These are phyloP conservation scores for Sarocladium strictum DNA, from an alignment of 2,329 filamentous ascomycete species.

Conservation along the genomic window DNA sequence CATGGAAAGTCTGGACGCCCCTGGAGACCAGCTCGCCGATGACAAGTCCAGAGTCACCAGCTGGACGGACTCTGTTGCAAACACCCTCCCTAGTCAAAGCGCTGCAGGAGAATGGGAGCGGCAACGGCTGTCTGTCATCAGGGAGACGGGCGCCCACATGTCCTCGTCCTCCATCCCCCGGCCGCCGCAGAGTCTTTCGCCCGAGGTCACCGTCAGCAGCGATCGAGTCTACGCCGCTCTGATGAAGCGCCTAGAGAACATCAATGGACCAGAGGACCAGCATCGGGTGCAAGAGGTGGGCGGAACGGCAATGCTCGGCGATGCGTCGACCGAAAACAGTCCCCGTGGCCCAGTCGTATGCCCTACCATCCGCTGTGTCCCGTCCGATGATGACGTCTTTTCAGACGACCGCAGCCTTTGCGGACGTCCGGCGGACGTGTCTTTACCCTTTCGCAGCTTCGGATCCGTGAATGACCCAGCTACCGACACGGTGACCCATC, in stretches of 20 bases:
- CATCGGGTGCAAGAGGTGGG: background rate
- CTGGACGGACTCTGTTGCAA: conserved; percentile 60
- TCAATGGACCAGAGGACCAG: conserved; percentile 6
- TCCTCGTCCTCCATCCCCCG: conserved; percentile 31
- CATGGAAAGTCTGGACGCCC: conserved; percentile 41
- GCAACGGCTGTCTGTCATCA: conserved; percentile 59
- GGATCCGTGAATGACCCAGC: background rate
- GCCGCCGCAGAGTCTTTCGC: conserved; percentile 18
- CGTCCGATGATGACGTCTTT: conserved; percentile 27
- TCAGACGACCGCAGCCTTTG: conserved; percentile 10
- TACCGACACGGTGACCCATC: background rate
- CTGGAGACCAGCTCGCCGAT: conserved; percentile 33
- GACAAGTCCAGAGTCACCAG: conserved; percentile 64
- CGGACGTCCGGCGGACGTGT: background rate
- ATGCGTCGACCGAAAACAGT: conserved; percentile 13
- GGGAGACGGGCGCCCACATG: conserved; percentile 41
- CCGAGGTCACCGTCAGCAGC: conserved; percentile 36
- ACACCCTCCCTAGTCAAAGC: conserved; percentile 42
- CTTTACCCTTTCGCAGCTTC: background rate
- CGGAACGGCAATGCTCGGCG: conserved; percentile 4
- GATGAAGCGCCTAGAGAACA: conserved; percentile 42
- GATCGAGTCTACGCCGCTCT: conserved; percentile 58
- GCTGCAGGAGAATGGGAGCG: conserved; percentile 38
- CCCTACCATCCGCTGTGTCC: conserved; percentile 28
- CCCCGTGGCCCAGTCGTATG: conserved; percentile 13